Base-by-base conservation (phyloP, 2,329 filamentous ascomycete species). In the Metarhizium robertsii region DNA sequence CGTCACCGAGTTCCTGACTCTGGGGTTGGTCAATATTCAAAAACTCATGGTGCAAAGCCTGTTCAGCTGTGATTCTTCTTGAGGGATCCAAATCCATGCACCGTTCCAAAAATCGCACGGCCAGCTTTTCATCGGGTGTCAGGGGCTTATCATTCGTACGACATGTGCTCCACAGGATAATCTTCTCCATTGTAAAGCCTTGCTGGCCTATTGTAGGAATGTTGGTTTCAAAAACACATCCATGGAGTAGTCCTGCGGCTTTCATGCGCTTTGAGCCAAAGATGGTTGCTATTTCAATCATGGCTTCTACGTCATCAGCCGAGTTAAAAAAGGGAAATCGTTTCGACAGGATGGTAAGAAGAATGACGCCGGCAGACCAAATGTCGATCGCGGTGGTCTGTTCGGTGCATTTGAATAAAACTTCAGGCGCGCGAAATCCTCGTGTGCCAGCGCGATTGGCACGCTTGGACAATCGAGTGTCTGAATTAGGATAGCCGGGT, bases 291-390 rank as follows among this genome's bases (percentile, higher is more conserved):
- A 99, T 95, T 71, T 99, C 94, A 62, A 99, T 92, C 80, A 96
- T 87, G 53, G 94, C 94, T 67, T 99, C 94, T 50, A 99, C 88
- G 65, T 99, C 94, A 69, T 99, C 94, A n/a, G 91, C 87, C 49
- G 90, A 95, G 73, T 99, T 96, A 79, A 99, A 99, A 73, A 99
- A 99, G 1, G 94, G 94, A 65, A 99, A 99, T 4, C 94, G 85
- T 55, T 88, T 87, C 45, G 89, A 92, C 14, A 99, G 77, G 60
- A 99, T 87, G 0, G 94, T 99, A n/a, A 99, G 78, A 2, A 99
- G 79, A 55, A 99, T 95, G n/a, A 99, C 92, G 46, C 94, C 94
- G 0, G 87, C 92, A 29, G 90, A 96, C 94, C 94, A 99, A 61
- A 99, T 87, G 68, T 99, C 94, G 62, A 99, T 94, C 62, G 92